Base-by-base conservation (phyloP, 805 yeast genomes). In the Candida ulmi region DNA sequence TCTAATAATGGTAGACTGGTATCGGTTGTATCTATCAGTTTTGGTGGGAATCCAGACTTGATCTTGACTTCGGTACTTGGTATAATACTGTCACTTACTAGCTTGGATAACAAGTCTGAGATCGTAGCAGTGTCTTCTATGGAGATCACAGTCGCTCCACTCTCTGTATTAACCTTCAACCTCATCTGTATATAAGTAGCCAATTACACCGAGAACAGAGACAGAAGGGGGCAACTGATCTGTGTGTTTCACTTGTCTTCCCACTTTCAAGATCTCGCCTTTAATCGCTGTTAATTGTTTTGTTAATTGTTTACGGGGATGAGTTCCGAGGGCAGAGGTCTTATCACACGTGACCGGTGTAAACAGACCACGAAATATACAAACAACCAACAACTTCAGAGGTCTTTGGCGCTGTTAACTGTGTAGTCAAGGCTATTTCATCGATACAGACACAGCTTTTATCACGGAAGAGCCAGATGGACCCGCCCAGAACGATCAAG, bases 41-140 rank as follows among this genome's bases (percentile, higher is more conserved):
- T 71, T 1, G 85, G 85, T 1, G 90, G 91, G 51, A 71, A 82
- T 2, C 90, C 88, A 34, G 49, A 58, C 43, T 72, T 71, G 37
- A 80, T 55, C 19, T 43, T 54, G 16, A 39, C 35, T 4, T 49
- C 17, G 25, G 43, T 19, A 37, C 26, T 21, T 18, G 39, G 8
- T 12, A 44, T 37, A 6, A 42, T 24, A 2, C 15, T 44, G 17
- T 35, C 43, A 0, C 24, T 41, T 3, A 36, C 40, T n/a, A 59
- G 33, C 9, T 43, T 48, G 4, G 43, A 41, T 4, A 62, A 18
- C 17, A 76, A 54, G 11, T 63, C 65, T 1, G 41, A 41, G 2
- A 73, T 23, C 0, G 62, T 56, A n/a, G 65, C 52, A 13, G 60
- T 65, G 37, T 66, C 68, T 1, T 58, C 63, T 18, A 75, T 36